These are phyloP conservation scores for Cairneyella variabilis DNA, from an alignment of 495 filamentous ascomycete species.

Conservation along the genomic window DNA sequence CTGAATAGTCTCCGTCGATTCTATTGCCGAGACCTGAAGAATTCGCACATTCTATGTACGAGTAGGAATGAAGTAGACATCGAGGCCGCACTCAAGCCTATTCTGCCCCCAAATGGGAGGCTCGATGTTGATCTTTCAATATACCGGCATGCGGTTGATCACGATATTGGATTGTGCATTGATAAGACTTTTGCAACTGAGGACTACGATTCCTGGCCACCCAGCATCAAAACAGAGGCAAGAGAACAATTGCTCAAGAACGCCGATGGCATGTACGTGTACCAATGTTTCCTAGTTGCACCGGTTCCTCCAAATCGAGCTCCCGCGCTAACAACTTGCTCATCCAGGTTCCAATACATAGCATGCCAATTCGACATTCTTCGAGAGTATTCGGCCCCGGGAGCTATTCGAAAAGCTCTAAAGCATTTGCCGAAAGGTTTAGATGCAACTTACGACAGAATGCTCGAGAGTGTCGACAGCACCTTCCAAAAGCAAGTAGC, in stretches of 20 bases:
- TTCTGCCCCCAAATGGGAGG: background rate
- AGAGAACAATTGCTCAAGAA: conserved; percentile 2
- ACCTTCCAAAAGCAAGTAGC: conserved; percentile 20
- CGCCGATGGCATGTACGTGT: conserved; percentile 18
- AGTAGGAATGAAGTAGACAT: conserved; percentile 28
- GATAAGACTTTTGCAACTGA: background rate
- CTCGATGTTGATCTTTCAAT: conserved; percentile 8
- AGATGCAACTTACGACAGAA: conserved; percentile 36
- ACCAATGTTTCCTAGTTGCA: background rate
- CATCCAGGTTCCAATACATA: conserved; percentile 33
- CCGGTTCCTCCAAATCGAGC: background rate
- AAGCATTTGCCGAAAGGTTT: conserved; percentile 30
- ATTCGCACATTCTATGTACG: conserved; percentile 27
- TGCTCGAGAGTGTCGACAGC: conserved; percentile 23
- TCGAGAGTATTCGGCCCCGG: conserved; percentile 23
- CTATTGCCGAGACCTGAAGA: background rate
- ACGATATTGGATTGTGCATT: conserved; percentile 24
- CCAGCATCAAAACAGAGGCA: conserved; percentile 8
- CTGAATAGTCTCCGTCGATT: background rate
- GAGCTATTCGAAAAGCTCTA: conserved; percentile 22
- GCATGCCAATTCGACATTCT: conserved; percentile 36
- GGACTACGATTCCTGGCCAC: conserved; percentile 7
- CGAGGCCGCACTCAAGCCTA: background rate
- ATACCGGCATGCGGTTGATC: conserved; percentile 1
- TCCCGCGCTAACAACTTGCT: conserved; percentile 1